A percentile compares a stretch with the other conserved stretches of the same genome.
phyloP scores from a whole-genome alignment of 2,329 filamentous ascomycete genomes.

The Pestalotiopsis sp. region DNA sequence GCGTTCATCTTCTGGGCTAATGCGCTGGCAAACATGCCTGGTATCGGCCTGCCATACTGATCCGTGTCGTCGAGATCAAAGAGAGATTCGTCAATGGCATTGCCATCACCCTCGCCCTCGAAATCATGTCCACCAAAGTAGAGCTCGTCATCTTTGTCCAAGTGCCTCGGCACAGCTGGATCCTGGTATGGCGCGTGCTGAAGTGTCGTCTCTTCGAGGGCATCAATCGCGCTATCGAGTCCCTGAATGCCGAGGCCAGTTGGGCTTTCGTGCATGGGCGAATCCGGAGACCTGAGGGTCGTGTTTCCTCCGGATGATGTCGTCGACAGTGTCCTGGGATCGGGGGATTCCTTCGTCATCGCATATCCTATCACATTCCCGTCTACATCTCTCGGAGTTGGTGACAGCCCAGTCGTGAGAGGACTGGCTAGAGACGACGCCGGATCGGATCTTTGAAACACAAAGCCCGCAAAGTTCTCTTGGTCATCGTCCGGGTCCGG shows the following conservation, averaged over 20 bases:
- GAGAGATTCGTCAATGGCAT: constrained; percentile 71
- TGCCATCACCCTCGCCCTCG: constrained; percentile 53
- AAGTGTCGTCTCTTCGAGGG: neutral
- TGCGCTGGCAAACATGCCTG: constrained; percentile 58
- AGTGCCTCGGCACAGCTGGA: neutral
- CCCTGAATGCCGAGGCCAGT: constrained; percentile 49
- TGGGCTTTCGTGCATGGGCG: constrained; percentile 22
- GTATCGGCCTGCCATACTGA: constrained; percentile 61
- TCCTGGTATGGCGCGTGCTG: neutral
- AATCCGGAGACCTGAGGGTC: constrained; percentile 16
- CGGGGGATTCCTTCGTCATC: constrained; percentile 48
- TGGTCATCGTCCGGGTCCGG: constrained; percentile 57
- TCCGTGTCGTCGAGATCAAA: constrained; percentile 72
- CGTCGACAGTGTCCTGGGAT: constrained; percentile 21
- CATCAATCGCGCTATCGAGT: constrained; percentile 25
- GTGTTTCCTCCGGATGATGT: constrained; percentile 13
- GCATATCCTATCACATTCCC: constrained; percentile 62
- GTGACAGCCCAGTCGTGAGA: constrained; percentile 44
- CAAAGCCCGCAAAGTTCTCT: constrained; percentile 63
- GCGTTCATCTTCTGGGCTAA: constrained; percentile 46
- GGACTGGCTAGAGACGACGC: constrained; percentile 55
- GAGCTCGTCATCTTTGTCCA: constrained; percentile 58
- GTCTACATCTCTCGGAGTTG: constrained; percentile 57
- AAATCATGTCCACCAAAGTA: constrained; percentile 69
- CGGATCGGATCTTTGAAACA: constrained; percentile 58